Evolutionary conservation across 129 eudicot genomes (phyloP), one percentile per base, ranked within the genome.

Genomic region (Gnaphalium uliginosum): DNA sequence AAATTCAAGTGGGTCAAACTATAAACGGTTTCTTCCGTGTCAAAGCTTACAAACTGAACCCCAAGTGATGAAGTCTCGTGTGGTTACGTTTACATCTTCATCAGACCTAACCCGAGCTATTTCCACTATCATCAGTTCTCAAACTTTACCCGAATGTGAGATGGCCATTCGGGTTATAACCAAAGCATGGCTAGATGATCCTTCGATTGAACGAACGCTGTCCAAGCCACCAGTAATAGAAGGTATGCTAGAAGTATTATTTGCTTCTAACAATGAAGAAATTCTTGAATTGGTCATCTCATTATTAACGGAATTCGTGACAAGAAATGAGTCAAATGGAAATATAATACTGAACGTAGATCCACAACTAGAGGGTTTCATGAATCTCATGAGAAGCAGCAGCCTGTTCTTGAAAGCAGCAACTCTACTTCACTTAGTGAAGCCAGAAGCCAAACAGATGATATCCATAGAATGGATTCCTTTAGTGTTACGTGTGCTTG

Each of bases 321-420:
- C 79, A 10, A 81, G 73, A 67, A 88, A 75, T 8, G 94, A 86
- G 54, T 63, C 35, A 8, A 84, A 78, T 41, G 72, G 77, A 6
- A 82, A 71, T 46, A 76, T 78, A 61, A 81, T 90, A 61, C 59
- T 82, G 65, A 83, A 72, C 70, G 78, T 86, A 8, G 96, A 90
- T 51, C 91, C 91, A 32, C 83, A 83, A 29, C 96, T 90, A 6
- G 87, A 84, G 9, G 86, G 88, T 43, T 86, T 82, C 66, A 37
- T 79, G 56, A 81, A 70, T 68, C 75, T 86, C 39, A 56, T 90
- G 77, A 84, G 85, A 67, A 90, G 86, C 61, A 88, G 82, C 53
- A 90, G 86, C 77, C 66, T 90, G 26, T 90, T 90, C 72, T 77
- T 90, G 67, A 90, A 90, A 81, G 91, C 91, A 11, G 91, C 96